Evolutionary conservation across 768 basidiomycete genomes (phyloP).

Genomic region (Pleurotus tuber-regium): DNA sequence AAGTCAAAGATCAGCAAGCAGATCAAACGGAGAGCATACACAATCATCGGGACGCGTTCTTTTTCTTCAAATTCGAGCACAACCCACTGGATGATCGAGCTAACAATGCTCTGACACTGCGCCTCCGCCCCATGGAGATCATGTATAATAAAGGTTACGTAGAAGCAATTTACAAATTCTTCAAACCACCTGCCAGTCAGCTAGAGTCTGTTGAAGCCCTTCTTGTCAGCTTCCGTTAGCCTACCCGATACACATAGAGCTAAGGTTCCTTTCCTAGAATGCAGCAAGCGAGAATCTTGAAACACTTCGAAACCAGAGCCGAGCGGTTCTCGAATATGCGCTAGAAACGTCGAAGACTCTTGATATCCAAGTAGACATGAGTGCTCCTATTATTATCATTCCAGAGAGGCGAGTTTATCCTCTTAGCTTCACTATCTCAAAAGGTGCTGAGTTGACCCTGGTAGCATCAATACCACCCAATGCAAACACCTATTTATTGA

Average conservation of each 20-base stretch:
- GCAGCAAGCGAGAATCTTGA: constrained; percentile 93
- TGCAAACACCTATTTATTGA: constrained; percentile 91
- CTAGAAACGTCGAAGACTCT: constrained; percentile 93
- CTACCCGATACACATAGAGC: constrained; percentile 6
- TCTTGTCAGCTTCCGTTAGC: constrained; percentile 37
- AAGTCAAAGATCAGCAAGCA: constrained; percentile 41
- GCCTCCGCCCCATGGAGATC: constrained; percentile 94
- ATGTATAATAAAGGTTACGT: constrained; percentile 94
- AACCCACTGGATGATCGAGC: constrained; percentile 90
- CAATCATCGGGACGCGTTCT: constrained; percentile 52
- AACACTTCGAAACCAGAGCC: constrained; percentile 88
- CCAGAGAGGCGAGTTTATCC: constrained; percentile 74
- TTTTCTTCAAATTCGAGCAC: constrained; percentile 88
- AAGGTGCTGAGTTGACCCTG: constrained; percentile 11
- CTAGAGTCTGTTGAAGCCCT: constrained; percentile 94
- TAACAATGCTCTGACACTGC: constrained; percentile 84
- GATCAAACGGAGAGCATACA: background rate
- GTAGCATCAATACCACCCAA: constrained; percentile 68
- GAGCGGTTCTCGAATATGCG: constrained; percentile 92
- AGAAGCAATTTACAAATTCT: constrained; percentile 87
- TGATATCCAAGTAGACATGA: constrained; percentile 94
- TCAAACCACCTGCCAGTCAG: constrained; percentile 92
- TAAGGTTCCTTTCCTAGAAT: constrained; percentile 43
- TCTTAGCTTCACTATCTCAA: background rate
- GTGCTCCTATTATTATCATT: constrained; percentile 95